Evolutionary conservation across 1,139 yeast genomes (phyloP).

Genomic region (Citeromyces hawaiiensis): DNA sequence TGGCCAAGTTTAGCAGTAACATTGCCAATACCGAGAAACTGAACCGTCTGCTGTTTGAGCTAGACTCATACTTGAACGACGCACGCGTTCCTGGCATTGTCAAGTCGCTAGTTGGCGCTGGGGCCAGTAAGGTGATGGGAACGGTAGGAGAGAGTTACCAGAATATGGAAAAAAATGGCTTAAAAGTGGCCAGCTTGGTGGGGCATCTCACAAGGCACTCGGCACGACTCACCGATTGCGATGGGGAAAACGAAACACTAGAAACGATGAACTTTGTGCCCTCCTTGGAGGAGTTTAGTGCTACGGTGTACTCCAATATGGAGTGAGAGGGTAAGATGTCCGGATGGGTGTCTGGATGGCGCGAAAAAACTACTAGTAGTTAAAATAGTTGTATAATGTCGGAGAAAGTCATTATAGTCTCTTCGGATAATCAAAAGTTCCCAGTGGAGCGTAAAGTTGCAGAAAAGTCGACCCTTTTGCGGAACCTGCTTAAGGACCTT

Average conservation of each 20-base stretch:
- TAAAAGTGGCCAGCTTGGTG: slow-evolving; percentile 53
- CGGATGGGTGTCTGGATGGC: too few species aligned
- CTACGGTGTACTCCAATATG: slow-evolving; percentile 80
- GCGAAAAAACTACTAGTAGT: too few species aligned
- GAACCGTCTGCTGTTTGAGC: slow-evolving; percentile 29
- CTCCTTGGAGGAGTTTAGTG: slow-evolving; percentile 78
- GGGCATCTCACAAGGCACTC: slow-evolving; percentile 62
- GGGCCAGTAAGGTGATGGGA: slow-evolving; percentile 27
- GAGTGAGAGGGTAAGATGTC: slow-evolving; percentile 5
- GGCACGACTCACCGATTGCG: slow-evolving; percentile 33
- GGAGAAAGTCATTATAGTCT: slow-evolving; percentile 41
- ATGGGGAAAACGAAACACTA: slow-evolving; percentile 31
- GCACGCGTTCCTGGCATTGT: slow-evolving; percentile 17
- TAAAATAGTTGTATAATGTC: slow-evolving; percentile 1
- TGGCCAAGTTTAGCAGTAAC: slow-evolving; percentile 13
- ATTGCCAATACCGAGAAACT: slow-evolving; percentile 11
- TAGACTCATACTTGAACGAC: slow-evolving; percentile 28
- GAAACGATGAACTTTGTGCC: slow-evolving; percentile 38
- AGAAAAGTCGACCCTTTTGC: slow-evolving; percentile 77
- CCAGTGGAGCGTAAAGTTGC: slow-evolving; percentile 77
- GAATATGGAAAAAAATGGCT: slow-evolving; percentile 14
- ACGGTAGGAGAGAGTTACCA: slow-evolving; percentile 2
- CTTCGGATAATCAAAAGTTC: slow-evolving; percentile 64
- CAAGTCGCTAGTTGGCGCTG: slow-evolving; percentile 28
- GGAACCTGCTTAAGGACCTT: slow-evolving; percentile 81